phyloP scores from a whole-genome alignment of 2,329 filamentous ascomycete genomes.

The Calcarisporium arbuscula region DNA sequence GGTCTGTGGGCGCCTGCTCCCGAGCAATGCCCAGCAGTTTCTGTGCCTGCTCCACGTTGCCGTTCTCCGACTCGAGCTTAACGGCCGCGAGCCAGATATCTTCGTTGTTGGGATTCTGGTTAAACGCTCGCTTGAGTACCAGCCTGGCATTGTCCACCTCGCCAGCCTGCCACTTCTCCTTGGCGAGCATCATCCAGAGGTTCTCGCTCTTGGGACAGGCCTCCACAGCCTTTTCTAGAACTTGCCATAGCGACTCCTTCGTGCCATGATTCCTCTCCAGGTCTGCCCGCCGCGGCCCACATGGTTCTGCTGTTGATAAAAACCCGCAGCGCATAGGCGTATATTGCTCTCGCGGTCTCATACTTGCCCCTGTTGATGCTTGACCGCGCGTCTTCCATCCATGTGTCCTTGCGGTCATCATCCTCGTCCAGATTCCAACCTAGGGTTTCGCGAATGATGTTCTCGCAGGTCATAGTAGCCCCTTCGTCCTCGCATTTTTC shows the following conservation, averaged over 20 bases:
- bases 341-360: constrained; percentile 88
- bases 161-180: constrained; percentile 87
- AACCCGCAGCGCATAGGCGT: constrained; percentile 80
- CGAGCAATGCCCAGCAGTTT: constrained; percentile 77
- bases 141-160: constrained; percentile 80
- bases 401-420: constrained; percentile 91
- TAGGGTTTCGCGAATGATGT: constrained; percentile 87
- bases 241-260: constrained; percentile 73
- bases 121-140: constrained; percentile 84
- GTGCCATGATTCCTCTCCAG: constrained; percentile 85
- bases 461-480: constrained; percentile 75
- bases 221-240: constrained; percentile 89
- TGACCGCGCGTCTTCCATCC: constrained; percentile 85
- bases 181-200: constrained; percentile 91
- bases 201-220: constrained; percentile 87
- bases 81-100: constrained; percentile 97
- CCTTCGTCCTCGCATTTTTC: constrained; percentile 93
- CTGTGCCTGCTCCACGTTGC: constrained; percentile 73
- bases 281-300: constrained; percentile 86
- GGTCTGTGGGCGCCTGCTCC: constrained; percentile 84
- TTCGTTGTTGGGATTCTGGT: constrained; percentile 93
- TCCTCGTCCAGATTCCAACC: constrained; percentile 93
- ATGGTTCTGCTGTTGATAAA: constrained; percentile 84
- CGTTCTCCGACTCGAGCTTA: constrained; percentile 88
- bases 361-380: constrained; percentile 78